Conservation (phyloP, 257 asterid genomes). For the Scutellaria galericulata region DNA sequence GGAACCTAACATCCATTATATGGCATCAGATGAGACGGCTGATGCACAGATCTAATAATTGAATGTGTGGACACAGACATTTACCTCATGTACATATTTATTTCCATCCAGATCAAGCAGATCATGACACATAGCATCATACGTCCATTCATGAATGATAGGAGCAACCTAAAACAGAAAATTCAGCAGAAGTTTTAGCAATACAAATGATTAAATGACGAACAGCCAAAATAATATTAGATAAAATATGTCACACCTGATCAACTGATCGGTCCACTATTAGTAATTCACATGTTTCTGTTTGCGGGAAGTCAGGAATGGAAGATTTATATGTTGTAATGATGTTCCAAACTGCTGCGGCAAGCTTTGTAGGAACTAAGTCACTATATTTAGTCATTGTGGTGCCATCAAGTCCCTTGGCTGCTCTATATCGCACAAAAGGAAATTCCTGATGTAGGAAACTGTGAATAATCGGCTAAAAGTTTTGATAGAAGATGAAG, state of each 20-base stretch:
- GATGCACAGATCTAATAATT: slow-evolving; percentile 14
- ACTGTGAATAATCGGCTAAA: slow-evolving; percentile 29
- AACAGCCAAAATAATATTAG: slow-evolving; percentile 14
- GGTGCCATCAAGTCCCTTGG: slow-evolving; percentile 61
- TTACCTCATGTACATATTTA: slow-evolving; percentile 82
- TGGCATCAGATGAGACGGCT: slow-evolving; percentile 31
- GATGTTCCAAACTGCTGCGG: slow-evolving; percentile 77
- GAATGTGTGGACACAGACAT: slow-evolving; percentile 19
- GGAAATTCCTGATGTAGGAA: slow-evolving; percentile 69
- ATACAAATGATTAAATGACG: slow-evolving; percentile 14
- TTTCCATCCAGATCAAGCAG: slow-evolving; percentile 87
- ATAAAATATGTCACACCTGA: slow-evolving; percentile 56
- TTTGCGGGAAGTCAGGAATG: slow-evolving; percentile 73
- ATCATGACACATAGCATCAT: slow-evolving; percentile 97
- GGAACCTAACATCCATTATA: slow-evolving; percentile 53
- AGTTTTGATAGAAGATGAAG: not conserved
- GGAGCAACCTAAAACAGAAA: slow-evolving; percentile 76
- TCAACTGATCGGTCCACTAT: slow-evolving; percentile 91
- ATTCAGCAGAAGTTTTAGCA: slow-evolving; percentile 7
- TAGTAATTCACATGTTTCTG: slow-evolving; percentile 88
- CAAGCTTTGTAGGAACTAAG: slow-evolving; percentile 76
- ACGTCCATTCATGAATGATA: slow-evolving; percentile 95
- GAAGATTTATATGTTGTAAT: slow-evolving; percentile 66
- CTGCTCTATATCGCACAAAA: slow-evolving; percentile 70
- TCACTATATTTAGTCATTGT: slow-evolving; percentile 52